Percentiles rank a stretch among this genome's conserved stretches.
Evolutionary conservation across 164 flowering plant genomes (phyloP).

Genomic region (Vitis amurensis): DNA sequence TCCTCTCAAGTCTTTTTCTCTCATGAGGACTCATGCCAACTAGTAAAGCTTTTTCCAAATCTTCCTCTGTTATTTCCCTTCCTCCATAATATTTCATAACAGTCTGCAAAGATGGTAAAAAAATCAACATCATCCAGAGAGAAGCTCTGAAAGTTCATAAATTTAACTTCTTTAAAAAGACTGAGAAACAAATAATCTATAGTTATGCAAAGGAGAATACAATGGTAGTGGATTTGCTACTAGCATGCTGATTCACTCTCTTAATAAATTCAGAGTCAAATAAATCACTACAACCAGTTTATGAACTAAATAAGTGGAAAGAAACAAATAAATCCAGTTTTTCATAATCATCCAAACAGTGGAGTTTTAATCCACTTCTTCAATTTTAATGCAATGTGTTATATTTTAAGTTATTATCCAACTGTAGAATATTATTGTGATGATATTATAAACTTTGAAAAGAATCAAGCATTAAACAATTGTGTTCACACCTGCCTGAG

Average conservation of each 20-base stretch:
- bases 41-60: conserved; percentile 76
- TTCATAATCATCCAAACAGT: background rate
- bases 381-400: too few species aligned
- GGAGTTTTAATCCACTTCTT: background rate
- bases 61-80: conserved; percentile 71
- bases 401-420: background rate
- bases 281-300: background rate
- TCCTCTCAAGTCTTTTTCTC: conserved; percentile 69
- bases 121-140: background rate
- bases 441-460: background rate
- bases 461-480: background rate
- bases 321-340: background rate
- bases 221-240: too few species aligned
- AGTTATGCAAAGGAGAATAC: too few species aligned
- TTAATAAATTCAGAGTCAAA: background rate
- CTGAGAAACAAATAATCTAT: too few species aligned
- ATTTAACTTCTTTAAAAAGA: too few species aligned
- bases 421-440: background rate
- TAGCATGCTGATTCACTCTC: too few species aligned
- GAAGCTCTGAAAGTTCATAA: too few species aligned
- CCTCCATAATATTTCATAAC: conserved; percentile 83
- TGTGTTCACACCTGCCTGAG: conserved; percentile 53
- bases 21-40: conserved; percentile 97
- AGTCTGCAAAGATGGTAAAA: conserved; percentile 39
- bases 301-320: background rate